phyloP scores from a whole-genome alignment of 345 rosid species.

The Aegle marmelos region DNA sequence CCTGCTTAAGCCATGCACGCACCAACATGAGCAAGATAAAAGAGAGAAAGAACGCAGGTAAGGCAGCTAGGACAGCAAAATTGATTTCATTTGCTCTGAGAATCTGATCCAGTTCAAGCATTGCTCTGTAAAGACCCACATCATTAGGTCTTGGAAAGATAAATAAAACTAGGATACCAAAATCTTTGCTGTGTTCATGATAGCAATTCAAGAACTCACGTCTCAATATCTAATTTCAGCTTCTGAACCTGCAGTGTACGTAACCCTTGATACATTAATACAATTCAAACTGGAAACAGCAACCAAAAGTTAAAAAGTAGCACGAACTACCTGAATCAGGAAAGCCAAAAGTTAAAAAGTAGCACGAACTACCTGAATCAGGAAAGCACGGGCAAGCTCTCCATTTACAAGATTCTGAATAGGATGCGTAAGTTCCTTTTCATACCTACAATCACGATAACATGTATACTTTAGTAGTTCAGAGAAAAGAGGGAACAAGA shows the following conservation, averaged over 20 bases:
- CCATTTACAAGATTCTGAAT: conserved; percentile 82
- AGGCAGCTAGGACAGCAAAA: conserved; percentile 91
- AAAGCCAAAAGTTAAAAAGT: conserved; percentile 34
- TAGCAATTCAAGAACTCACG: conserved; percentile 50
- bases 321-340: conserved; percentile 75
- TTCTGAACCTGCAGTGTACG: conserved; percentile 80
- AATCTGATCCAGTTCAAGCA: conserved; percentile 97
- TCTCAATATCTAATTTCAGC: conserved; percentile 90
- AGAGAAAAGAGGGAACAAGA: not conserved
- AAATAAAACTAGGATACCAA: conserved; percentile 16
- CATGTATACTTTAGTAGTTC: not conserved
- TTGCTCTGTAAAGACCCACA: conserved; percentile 55
- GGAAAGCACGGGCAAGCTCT: conserved; percentile 96
- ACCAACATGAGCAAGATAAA: conserved; percentile 53
- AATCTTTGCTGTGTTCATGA: conserved; percentile 11
- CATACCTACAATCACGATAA: conserved; percentile 53
- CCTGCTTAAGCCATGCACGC: conserved; percentile 81
- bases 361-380: conserved; percentile 67
- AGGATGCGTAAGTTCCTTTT: conserved; percentile 80
- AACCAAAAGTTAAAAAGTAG: conserved; percentile 7
- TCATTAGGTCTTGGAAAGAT: conserved; percentile 1
- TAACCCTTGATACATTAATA: conserved; percentile 3
- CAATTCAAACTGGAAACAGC: conserved; percentile 17
- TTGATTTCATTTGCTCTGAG: conserved; percentile 95
- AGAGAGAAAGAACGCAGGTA: conserved; percentile 90